Base-by-base conservation (phyloP, 1,284 basidiomycete genomes). In the Apiotrichum gamsii region DNA sequence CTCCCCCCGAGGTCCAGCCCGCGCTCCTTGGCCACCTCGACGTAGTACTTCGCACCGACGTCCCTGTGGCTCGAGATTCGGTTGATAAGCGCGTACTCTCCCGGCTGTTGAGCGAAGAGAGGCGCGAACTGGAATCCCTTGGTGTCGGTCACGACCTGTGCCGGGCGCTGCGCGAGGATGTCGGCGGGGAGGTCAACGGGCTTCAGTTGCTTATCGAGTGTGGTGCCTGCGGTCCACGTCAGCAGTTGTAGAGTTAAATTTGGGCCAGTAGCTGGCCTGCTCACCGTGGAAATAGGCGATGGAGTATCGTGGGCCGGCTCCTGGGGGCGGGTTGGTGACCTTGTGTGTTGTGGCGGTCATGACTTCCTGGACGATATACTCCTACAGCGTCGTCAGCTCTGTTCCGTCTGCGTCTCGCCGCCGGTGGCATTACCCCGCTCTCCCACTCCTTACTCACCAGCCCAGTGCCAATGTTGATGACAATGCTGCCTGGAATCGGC, bases 311-410 rank as follows among this genome's bases (percentile, higher is more conserved):
- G 81, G 78, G 28, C 76, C 70, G 0, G 83, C 82, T 10, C 81
- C 81, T 14, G 78, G 77, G 56, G 91, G 91, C 47, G 52, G 48
- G 45, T 47, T 54, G 38, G 87, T 79, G 0, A 84, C 90, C 25
- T 89, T 81, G 64, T 93, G 89, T 2, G 82, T 69, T 0, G 89
- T 91, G 1, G 86, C 90, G 61, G 85, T 86, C 77, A 90, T 90
- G 31, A 88, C 76, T 59, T 88, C 86, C 64, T 91, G 90, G 20
- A 88, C 89, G 85, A 87, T 89, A 29, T 86, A 74, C n/a, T 87
- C 83, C n/a, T n/a, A n/a, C n/a, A n/a, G n/a, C n/a, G n/a, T n/a
- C n/a, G n/a, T n/a, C n/a, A n/a, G n/a, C n/a, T n/a, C n/a, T n/a
- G n/a, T n/a, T n/a, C n/a, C n/a, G n/a, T n/a, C n/a, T n/a, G n/a